Conservation (phyloP, 1,284 basidiomycete genomes). For the Dichomitus squalens region DNA sequence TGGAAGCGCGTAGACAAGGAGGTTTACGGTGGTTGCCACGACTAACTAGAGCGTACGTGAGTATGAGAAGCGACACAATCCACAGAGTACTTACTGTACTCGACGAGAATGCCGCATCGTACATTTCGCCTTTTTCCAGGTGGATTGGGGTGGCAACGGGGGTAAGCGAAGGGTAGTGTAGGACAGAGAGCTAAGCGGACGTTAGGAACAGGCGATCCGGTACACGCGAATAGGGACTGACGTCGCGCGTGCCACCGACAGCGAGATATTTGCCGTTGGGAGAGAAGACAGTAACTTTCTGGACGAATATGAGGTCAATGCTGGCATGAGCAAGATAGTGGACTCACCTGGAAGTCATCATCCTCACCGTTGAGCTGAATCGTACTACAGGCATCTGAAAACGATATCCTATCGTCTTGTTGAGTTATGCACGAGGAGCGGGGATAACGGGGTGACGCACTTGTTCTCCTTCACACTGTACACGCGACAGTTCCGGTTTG, state of each 20-base stretch:
- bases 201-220: not conserved
- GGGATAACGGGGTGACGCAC: conserved; percentile 40
- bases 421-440: not conserved
- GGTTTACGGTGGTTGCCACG: conserved; percentile 61
- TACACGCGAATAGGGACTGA: conserved; percentile 36
- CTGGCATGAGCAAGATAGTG: not conserved
- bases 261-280: conserved; percentile 61
- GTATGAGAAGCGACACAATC: not conserved
- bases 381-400: conserved; percentile 60
- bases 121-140: conserved; percentile 68
- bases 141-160: conserved; percentile 48
- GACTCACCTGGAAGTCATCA: conserved; percentile 76
- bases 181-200: conserved; percentile 58
- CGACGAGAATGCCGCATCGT: conserved; percentile 70
- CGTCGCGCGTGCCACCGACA: conserved; percentile 66
- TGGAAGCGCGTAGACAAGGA: conserved; percentile 61
- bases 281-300: conserved; percentile 83
- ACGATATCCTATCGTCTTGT: conserved; percentile 48
- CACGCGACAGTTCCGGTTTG: conserved; percentile 83
- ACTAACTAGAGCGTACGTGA: conserved; percentile 51
- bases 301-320: conserved; percentile 16
- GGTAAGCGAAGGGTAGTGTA: conserved; percentile 66
- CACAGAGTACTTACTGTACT: conserved; percentile 41
- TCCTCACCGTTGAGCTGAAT: conserved; percentile 61
- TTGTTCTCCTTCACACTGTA: conserved; percentile 63